phyloP scores from a whole-genome alignment of 352 stramenopile species.

The Hyaloperonospora arabidopsidis region DNA sequence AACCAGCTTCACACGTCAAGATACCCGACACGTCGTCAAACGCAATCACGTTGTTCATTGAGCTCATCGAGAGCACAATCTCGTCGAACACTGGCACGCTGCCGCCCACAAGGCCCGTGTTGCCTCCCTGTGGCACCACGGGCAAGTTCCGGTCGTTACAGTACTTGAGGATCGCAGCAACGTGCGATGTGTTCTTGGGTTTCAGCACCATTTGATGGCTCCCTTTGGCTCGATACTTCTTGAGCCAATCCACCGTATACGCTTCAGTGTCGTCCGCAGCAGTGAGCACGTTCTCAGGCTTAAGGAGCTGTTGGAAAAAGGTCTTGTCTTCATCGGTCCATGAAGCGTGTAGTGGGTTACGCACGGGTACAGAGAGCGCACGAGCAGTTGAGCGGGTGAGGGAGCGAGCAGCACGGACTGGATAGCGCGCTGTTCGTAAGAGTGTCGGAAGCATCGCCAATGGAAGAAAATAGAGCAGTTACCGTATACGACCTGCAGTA shows the following conservation, averaged over 20 bases:
- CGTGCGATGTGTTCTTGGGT: slow-evolving; percentile 81
- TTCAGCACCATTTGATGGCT: slow-evolving; percentile 75
- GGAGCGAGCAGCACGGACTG: slow-evolving; percentile 6
- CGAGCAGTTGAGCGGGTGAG: slow-evolving; percentile 8
- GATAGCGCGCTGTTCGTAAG: slow-evolving; percentile 12
- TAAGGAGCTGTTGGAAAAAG: slow-evolving; percentile 59
- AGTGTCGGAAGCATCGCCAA: slow-evolving; percentile 22
- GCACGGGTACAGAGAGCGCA: slow-evolving; percentile 27
- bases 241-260: slow-evolving; percentile 79
- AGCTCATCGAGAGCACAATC: slow-evolving; percentile 89
- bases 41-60: slow-evolving; percentile 88
- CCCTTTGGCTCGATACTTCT: slow-evolving; percentile 70
- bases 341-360: slow-evolving; percentile 38
- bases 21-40: slow-evolving; percentile 86
- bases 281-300: slow-evolving; percentile 55
- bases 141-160: slow-evolving; percentile 85
- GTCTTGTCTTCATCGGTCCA: slow-evolving; percentile 56
- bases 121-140: slow-evolving; percentile 94
- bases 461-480: background rate
- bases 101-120: slow-evolving; percentile 95
- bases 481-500: no score
- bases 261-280: slow-evolving; percentile 55
- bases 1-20: slow-evolving; percentile 86
- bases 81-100: slow-evolving; percentile 87
- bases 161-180: slow-evolving; percentile 87